Conservation (phyloP, 1,284 basidiomycete species). For the Pseudomicrostroma phylloplanum region DNA sequence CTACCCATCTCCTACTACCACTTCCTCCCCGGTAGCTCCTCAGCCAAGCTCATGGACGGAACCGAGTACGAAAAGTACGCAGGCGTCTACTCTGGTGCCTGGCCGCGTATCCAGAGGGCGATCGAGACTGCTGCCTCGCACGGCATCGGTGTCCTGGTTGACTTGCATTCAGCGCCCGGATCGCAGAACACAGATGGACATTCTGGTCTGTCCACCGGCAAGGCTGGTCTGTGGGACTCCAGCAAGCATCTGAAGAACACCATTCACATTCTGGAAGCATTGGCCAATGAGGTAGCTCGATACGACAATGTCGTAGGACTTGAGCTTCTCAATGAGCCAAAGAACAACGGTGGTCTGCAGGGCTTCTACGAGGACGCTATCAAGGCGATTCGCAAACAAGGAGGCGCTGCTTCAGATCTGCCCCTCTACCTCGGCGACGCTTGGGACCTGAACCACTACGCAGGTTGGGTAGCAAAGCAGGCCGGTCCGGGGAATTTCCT, state of each 20-base stretch:
- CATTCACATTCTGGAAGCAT: conserved; percentile 61
- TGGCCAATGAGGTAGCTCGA: conserved; percentile 48
- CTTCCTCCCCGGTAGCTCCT: conserved; percentile 67
- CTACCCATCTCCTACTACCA: conserved; percentile 65
- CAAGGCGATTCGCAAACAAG: conserved; percentile 55
- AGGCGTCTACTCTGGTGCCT: conserved; percentile 65
- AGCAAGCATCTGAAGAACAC: conserved; percentile 48
- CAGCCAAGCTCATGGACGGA: conserved; percentile 57
- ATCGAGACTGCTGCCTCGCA: conserved; percentile 61
- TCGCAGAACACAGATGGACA: conserved; percentile 54
- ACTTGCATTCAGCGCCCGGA: conserved; percentile 61
- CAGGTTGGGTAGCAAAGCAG: conserved; percentile 55
- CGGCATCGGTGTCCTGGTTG: conserved; percentile 73
- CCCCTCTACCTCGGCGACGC: conserved; percentile 65
- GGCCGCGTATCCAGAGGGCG: conserved; percentile 64
- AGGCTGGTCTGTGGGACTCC: conserved; percentile 44
- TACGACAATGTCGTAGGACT: conserved; percentile 69
- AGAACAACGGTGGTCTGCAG: conserved; percentile 34
- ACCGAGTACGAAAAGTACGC: conserved; percentile 66
- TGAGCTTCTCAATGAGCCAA: conserved; percentile 78
- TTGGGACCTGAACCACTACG: conserved; percentile 69
- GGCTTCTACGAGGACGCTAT: conserved; percentile 56
- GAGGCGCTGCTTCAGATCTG: conserved; percentile 15
- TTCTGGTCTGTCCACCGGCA: conserved; percentile 28
- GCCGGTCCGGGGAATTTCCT: conserved; percentile 18